Evolutionary conservation across 2,329 filamentous ascomycete species (phyloP).

Genomic region (Chaetomiaceae sp.): DNA sequence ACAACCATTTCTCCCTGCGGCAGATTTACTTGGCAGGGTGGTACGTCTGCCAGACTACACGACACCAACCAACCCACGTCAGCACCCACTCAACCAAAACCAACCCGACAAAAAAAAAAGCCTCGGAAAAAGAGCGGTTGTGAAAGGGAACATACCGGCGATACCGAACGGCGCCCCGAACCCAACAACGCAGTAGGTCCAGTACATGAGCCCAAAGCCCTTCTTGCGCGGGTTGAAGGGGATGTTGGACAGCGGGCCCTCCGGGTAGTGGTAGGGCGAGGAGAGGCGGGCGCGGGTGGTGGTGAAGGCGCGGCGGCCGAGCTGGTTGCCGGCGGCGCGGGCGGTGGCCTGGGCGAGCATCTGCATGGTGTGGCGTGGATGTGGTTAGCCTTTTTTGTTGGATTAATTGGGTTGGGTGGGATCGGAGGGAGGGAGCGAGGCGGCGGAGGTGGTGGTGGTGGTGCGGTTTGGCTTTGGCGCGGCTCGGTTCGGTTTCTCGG

Average conservation of each 20-base stretch:
- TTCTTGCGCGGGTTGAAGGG: slow-evolving; percentile 94
- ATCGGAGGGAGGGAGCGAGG: background rate
- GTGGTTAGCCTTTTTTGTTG: too few species aligned
- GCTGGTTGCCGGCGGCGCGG: slow-evolving; percentile 47
- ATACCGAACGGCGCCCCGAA: slow-evolving; percentile 62
- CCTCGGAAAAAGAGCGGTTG: too few species aligned
- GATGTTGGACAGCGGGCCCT: slow-evolving; percentile 90
- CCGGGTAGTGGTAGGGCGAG: slow-evolving; percentile 97
- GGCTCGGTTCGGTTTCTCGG: too few species aligned
- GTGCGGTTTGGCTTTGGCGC: too few species aligned
- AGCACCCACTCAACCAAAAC: background rate
- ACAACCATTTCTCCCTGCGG: slow-evolving; percentile 26
- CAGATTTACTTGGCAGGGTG: slow-evolving; percentile 41
- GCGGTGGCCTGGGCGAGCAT: slow-evolving; percentile 72
- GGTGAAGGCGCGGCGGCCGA: slow-evolving; percentile 86
- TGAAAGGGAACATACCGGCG: slow-evolving; percentile 46
- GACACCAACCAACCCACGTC: background rate
- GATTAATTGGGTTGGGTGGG: too few species aligned
- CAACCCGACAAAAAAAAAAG: background rate
- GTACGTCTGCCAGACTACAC: slow-evolving; percentile 47
- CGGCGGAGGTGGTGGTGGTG: slow-evolving; percentile 2
- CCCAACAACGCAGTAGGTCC: slow-evolving; percentile 58
- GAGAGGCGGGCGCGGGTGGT: slow-evolving; percentile 77
- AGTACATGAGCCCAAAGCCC: slow-evolving; percentile 80
- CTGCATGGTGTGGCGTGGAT: too few species aligned